Base-by-base conservation (phyloP, 352 stramenopile species). In the Globisporangium megalacanthum region DNA sequence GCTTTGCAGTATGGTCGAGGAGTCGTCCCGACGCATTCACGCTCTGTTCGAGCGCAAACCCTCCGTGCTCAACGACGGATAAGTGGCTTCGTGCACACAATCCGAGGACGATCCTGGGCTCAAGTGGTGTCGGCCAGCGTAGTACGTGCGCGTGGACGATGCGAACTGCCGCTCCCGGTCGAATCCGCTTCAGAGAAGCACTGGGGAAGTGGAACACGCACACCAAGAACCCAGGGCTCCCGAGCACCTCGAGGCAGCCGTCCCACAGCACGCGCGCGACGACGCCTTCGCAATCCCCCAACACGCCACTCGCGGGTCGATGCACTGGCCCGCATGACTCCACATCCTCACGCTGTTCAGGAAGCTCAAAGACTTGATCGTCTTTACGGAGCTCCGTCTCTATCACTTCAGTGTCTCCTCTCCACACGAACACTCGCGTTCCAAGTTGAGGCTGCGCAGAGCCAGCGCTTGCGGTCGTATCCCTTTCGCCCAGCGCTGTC, bases 191-290 rank as follows among this genome's bases (percentile, higher is more conserved):
- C 35, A 77, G 54, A 46, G 77, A 39, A 8, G 59, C 58, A 25
- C 63, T 63, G 14, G 70, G 68, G 44, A 74, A 77, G 54, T 68
- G 68, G 46, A 77, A 77, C 4, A 77, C 33, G 35, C 70, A 79
- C 42, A 82, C 44, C 25, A 75, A 54, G 15, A 75, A 59, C 20
- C 52, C 54, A 20, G 25, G 52, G 45, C 49, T 49, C 4, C 67
- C 60, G 5, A 61, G 22, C 7, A 81, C 33, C 45, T 81, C 69
- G 50, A 81, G 62, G 35, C 72, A 81, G 20, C 74, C 72, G 54
- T 81, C 68, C 69, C 69, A 81, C 11, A 76, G 22, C 25, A 78
- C 44, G 25, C 60, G 59, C 48, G 25, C 49, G 6, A 78, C 65
- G 52, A 60, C 57, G 14, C 72, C 72, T 67, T 74, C 62, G 19